Evolutionary conservation across 148 eudicot genomes (phyloP), one percentile per base, ranked within the genome.

Genomic region (Chenopodium quinoa): DNA sequence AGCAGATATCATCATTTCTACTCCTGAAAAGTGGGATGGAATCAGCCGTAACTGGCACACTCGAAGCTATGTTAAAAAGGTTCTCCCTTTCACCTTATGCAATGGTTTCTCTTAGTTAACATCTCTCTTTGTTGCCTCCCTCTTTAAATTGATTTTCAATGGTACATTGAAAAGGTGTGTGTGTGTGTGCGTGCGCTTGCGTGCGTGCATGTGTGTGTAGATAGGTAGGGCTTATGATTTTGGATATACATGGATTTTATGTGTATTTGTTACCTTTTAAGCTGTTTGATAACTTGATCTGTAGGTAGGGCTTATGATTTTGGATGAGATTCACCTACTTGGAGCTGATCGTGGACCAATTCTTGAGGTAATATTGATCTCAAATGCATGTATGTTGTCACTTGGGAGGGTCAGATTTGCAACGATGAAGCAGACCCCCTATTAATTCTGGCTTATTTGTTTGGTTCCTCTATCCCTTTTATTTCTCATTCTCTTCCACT

Each of bases 21-120:
- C 99, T 83, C 99, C 99, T 82, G 99, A 96, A 83, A 96, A 96
- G 82, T 96, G 99, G 99, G 99, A 96, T 91, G 99, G 99, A 67
- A 96, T 96, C 81, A 96, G 99, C 89, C 99, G 99, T 86, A 93
- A 96, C 83, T 96, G 98, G 99, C 98, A 96, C 73, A 85, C 87
- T 75, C 89, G 99, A 85, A 89, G 94, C 81, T 96, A 96, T 84
- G 99, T 96, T 46, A 92, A 90, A 86, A 96, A 96, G 98, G 97
- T 93, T 48, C 20, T 44, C 76, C 62, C 37, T 25, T 46, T 80
- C n/a, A 32, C 75, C 54, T 23, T 74, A 37, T 71, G 34, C 16
- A 5, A 68, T 40, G 19, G 66, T 62, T 71, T 80, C 23, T 65
- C 64, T 48, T 71, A 31, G 11, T 19, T 78, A 8, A 48, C 46